Base-by-base conservation (phyloP, 1,284 basidiomycete species). In the Neolentinus lepideus region DNA sequence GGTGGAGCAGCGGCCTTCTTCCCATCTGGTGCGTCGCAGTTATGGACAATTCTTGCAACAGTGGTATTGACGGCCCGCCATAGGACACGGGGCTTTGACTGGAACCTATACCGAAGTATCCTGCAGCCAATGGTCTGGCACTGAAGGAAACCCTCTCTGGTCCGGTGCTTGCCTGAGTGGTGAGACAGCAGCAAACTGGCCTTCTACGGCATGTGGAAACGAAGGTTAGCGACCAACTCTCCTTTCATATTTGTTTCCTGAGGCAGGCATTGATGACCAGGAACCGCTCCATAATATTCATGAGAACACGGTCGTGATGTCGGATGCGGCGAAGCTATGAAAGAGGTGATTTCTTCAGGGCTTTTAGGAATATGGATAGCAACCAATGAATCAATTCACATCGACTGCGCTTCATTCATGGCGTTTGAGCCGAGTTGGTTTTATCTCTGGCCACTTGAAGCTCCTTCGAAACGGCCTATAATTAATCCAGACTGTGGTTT, bases 111-210 rank as follows among this genome's bases (percentile, higher is more conserved):
- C 67, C 12, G 80, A 84, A 62, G 80, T 82, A 12, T 73, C 75
- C 22, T 84, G 80, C 63, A 76, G 73, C 61, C 67, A 77, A 60
- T 83, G 81, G 81, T 71, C 72, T 16, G 81, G 81, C 21, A 72
- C 73, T 25, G 76, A 82, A 54, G 77, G 77, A 21, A 57, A 67
- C n/a, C 43, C 68, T 14, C 64, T 76, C 14, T 83, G 68, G 65
- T 73, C 67, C 52, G 79, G 80, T 3, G 70, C 79, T 9, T 84
- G 80, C 63, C 66, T 84, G 33, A 66, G 62, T 19, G 77, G 78
- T 6, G 75, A 79, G 63, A 72, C 61, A 2, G 77, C 79, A 14
- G 66, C 63, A 1, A 68, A 72, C 60, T 84, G 81, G 80, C 81
- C 80, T 2, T 64, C 73, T 19, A 66, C 64, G 1, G 78, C 71